Evolutionary conservation across 192 early-diverging fungal species (phyloP).

Genomic region (Blastocladiella britannica): DNA sequence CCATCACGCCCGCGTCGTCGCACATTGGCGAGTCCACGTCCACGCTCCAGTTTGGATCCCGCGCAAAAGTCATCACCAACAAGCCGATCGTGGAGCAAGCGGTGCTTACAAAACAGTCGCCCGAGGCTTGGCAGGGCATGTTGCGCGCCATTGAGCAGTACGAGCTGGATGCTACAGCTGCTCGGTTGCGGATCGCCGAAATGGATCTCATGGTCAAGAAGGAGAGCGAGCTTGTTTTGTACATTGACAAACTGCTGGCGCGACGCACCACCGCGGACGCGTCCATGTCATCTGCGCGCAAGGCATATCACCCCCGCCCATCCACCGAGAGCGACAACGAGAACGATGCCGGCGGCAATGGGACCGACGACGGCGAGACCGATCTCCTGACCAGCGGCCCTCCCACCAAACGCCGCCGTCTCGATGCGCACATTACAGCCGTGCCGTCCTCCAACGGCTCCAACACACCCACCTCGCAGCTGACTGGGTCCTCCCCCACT

Average conservation of each 20-base stretch:
- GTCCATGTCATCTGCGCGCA: not conserved
- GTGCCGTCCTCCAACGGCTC: too few relatives aligned
- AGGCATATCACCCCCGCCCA: not conserved
- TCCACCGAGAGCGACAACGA: not conserved
- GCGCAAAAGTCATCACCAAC: too few relatives aligned
- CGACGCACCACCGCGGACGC: not conserved
- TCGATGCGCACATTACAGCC: not conserved
- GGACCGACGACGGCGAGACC: not conserved
- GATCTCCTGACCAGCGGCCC: not conserved
- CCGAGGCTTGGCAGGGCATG: too few relatives aligned
- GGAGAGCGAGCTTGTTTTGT: too few relatives aligned
- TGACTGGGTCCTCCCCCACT: too few relatives aligned
- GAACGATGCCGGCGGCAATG: not conserved
- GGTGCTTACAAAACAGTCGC: too few relatives aligned
- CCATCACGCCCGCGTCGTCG: not conserved
- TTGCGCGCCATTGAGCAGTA: too few relatives aligned
- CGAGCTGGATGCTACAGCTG: too few relatives aligned
- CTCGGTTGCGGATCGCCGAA: not conserved
- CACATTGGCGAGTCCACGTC: not conserved
- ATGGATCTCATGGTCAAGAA: not conserved
- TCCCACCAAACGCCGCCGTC: not conserved
- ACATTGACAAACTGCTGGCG: not conserved
- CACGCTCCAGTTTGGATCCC: not conserved
- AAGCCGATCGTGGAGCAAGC: too few relatives aligned
- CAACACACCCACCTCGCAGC: too few relatives aligned